These are phyloP conservation scores for Crinitomyces ghanaensis DNA, from an alignment of 805 yeast genomes.

Conservation along the genomic window DNA sequence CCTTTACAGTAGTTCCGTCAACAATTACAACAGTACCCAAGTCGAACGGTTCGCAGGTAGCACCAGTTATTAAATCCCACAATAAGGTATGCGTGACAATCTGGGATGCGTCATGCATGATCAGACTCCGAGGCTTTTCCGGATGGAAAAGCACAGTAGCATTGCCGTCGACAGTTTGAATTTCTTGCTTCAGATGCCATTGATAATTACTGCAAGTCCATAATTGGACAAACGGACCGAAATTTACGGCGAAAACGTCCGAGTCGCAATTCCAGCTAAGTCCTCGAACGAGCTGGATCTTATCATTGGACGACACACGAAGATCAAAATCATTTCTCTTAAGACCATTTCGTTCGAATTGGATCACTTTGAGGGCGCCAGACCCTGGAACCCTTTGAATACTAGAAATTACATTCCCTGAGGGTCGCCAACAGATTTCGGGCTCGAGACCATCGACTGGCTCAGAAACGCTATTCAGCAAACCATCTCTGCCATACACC, in stretches of 20 bases:
- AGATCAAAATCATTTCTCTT: slow-evolving; percentile 78
- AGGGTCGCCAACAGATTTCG: slow-evolving; percentile 76
- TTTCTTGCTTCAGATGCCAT: slow-evolving; percentile 87
- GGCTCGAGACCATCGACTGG: slow-evolving; percentile 77
- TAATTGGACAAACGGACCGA: slow-evolving; percentile 54
- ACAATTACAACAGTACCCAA: slow-evolving; percentile 69
- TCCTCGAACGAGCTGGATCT: slow-evolving; percentile 29
- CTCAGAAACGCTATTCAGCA: slow-evolving; percentile 71
- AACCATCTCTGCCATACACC: slow-evolving; percentile 68
- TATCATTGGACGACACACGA: slow-evolving; percentile 42
- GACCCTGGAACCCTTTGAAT: slow-evolving; percentile 51
- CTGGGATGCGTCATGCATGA: slow-evolving; percentile 29
- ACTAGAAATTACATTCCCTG: slow-evolving; percentile 77
- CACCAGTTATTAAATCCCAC: slow-evolving; percentile 52
- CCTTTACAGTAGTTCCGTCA: slow-evolving; percentile 59
- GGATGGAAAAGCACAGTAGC: slow-evolving; percentile 60
- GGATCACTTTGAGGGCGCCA: slow-evolving; percentile 27
- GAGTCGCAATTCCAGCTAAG: slow-evolving; percentile 75
- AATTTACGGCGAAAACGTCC: slow-evolving; percentile 62
- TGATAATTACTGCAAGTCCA: slow-evolving; percentile 92
- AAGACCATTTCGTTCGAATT: slow-evolving; percentile 83
- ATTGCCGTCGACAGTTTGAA: slow-evolving; percentile 30
- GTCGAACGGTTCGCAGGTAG: slow-evolving; percentile 56
- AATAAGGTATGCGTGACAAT: slow-evolving; percentile 61
- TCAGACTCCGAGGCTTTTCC: slow-evolving; percentile 67